Conservation (phyloP, 768 basidiomycete species). For the Psilocybe sp. region DNA sequence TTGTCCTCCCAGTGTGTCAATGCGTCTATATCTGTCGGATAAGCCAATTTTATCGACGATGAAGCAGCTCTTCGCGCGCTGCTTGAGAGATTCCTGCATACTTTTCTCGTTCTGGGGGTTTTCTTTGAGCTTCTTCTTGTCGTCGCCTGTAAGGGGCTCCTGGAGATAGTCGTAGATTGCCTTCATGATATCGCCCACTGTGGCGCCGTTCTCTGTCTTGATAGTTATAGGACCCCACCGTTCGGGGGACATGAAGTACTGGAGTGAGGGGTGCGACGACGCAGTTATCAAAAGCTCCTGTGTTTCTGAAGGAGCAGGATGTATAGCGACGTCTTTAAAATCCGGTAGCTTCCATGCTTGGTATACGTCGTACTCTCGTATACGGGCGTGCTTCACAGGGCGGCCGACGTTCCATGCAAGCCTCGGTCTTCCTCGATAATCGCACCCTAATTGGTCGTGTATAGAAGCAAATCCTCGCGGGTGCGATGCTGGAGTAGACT, state of each 20-base stretch:
- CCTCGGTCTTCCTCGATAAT: slow-evolving; percentile 28
- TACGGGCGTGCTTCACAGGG: slow-evolving; percentile 31
- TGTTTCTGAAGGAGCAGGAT: slow-evolving; percentile 12
- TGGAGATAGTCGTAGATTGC: slow-evolving; percentile 50
- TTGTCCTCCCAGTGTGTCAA: slow-evolving; percentile 47
- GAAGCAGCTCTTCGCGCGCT: slow-evolving; percentile 35
- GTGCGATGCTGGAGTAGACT: too few species aligned
- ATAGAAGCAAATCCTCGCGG: too few species aligned
- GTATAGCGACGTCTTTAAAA: slow-evolving; percentile 29
- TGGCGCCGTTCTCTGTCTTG: slow-evolving; percentile 25
- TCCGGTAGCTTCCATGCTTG: slow-evolving; percentile 18
- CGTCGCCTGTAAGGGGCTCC: slow-evolving; percentile 32
- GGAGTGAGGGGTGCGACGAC: too few species aligned
- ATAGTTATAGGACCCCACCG: slow-evolving; percentile 51
- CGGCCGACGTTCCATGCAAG: slow-evolving; percentile 44
- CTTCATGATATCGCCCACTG: slow-evolving; percentile 43
- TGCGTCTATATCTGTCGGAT: slow-evolving; percentile 39
- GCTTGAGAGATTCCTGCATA: slow-evolving; percentile 24
- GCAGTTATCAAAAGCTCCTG: too few species aligned
- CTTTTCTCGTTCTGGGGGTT: slow-evolving; percentile 19
- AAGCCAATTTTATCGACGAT: slow-evolving; percentile 38
- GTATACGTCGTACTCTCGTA: slow-evolving; percentile 24
- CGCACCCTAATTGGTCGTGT: too few species aligned
- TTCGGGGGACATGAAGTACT: not conserved
- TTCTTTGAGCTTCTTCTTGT: slow-evolving; percentile 24